Conservation (phyloP, 495 filamentous ascomycete species). For the Choiromyces venosus region DNA sequence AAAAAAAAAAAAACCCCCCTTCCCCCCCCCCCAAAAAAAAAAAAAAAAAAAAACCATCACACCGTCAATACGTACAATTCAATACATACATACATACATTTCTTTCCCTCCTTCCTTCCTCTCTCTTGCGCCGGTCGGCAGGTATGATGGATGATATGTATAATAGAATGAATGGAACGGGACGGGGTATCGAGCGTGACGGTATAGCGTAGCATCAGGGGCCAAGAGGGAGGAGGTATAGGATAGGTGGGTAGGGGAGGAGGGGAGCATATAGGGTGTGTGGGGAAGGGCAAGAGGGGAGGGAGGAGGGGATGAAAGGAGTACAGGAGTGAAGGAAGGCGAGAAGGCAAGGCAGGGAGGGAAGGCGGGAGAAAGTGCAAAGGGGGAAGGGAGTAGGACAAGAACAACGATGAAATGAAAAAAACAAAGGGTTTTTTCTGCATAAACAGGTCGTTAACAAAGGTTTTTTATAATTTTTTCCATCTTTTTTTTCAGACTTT, state of each 20-base stretch:
- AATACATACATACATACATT: neutral
- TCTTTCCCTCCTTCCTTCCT: neutral
- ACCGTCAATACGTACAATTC: neutral
- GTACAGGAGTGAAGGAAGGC: neutral
- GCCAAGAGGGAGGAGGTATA: neutral
- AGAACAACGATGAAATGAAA: neutral
- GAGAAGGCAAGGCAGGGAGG: neutral
- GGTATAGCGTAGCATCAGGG: neutral
- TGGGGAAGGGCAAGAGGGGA: neutral
- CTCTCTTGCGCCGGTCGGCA: no score
- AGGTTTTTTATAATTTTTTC: slow-evolving; percentile 1
- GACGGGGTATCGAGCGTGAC: neutral
- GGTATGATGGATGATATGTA: neutral
- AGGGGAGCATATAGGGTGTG: neutral
- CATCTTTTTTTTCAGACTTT: neutral
- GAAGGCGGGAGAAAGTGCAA: neutral
- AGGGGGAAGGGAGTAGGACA: neutral
- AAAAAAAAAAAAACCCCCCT: neutral
- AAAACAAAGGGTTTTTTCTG: neutral
- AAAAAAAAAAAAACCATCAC: neutral
- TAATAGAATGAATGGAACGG: neutral
- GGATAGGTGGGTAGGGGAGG: neutral
- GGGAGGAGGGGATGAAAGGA: neutral
- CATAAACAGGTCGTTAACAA: slow-evolving; percentile 1
- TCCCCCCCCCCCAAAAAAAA: no score